A percentile compares a stretch with the other conserved stretches of the same genome.
Conservation (phyloP, 169 alveolate genomes). For the Plasmodium reichenowi region DNA sequence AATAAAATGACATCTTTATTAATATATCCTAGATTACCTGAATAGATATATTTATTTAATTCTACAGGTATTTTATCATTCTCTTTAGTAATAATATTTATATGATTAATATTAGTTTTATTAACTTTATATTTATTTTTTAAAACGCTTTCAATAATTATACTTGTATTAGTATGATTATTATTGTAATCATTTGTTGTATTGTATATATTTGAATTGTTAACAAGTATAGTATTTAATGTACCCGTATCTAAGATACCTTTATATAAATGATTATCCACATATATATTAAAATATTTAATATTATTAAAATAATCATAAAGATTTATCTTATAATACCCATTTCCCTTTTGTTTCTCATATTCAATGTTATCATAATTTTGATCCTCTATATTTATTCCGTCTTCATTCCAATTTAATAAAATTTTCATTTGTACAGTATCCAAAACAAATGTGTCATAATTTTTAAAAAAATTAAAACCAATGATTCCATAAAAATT, state of each 20-base stretch:
- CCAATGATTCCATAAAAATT: slow-evolving; percentile 67
- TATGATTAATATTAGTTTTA: background rate
- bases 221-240: slow-evolving; percentile 21
- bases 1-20: slow-evolving; percentile 25
- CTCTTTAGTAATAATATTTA: slow-evolving; percentile 10
- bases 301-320: slow-evolving; percentile 26
- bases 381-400: too few species aligned
- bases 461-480: slow-evolving; percentile 45
- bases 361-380: too few species aligned
- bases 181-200: background rate
- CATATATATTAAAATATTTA: slow-evolving; percentile 20
- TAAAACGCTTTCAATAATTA: slow-evolving; percentile 37
- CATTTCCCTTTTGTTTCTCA: too few species aligned
- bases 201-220: background rate
- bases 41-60: slow-evolving; percentile 4
- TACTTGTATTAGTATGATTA: background rate
- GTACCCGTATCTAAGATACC: slow-evolving; percentile 62
- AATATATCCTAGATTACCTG: slow-evolving; percentile 15
- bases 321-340: background rate
- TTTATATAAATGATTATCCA: background rate
- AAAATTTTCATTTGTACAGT: slow-evolving; percentile 16
- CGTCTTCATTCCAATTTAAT: background rate
- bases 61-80: slow-evolving; percentile 1
- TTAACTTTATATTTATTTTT: slow-evolving; percentile 21
- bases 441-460: slow-evolving; percentile 19